Evolutionary conservation across 257 asterid species (phyloP).

Genomic region (Cruciata laevipes): DNA sequence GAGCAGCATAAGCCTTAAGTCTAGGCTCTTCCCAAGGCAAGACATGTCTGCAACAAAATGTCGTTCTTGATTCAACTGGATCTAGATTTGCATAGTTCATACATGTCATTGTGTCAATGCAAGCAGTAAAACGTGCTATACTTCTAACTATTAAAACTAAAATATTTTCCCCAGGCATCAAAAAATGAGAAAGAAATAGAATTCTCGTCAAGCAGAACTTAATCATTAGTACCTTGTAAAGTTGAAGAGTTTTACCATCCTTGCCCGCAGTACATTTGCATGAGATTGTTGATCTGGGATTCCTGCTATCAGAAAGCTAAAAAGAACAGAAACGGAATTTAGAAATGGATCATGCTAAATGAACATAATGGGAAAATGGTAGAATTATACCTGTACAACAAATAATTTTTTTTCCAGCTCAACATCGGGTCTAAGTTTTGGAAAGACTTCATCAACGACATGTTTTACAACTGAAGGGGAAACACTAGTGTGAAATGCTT

Average conservation of each 20-base stretch:
- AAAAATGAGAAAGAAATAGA: background rate
- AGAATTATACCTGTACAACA: constrained; percentile 28
- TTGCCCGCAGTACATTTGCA: constrained; percentile 37
- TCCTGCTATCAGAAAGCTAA: constrained; percentile 34
- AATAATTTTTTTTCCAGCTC: constrained; percentile 32
- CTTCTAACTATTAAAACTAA: constrained; percentile 5
- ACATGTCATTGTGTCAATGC: constrained; percentile 1
- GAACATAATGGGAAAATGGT: background rate
- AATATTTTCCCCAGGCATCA: background rate
- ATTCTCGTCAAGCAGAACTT: background rate
- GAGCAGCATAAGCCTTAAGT: constrained; percentile 42
- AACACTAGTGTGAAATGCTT: constrained; percentile 31
- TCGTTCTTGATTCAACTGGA: constrained; percentile 36
- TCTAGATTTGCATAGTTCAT: constrained; percentile 19
- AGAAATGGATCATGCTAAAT: background rate
- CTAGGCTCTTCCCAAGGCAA: constrained; percentile 37
- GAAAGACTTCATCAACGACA: constrained; percentile 25
- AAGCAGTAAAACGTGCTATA: background rate
- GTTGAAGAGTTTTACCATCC: constrained; percentile 28
- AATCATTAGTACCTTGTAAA: constrained; percentile 35
- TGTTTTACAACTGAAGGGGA: constrained; percentile 31
- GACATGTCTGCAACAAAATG: constrained; percentile 43
- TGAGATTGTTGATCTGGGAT: constrained; percentile 32
- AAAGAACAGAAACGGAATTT: constrained; percentile 9
- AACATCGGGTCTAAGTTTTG: constrained; percentile 22